Base-by-base conservation (phyloP, 2,329 filamentous ascomycete species). In the Exophiala phaeomuriformis region DNA sequence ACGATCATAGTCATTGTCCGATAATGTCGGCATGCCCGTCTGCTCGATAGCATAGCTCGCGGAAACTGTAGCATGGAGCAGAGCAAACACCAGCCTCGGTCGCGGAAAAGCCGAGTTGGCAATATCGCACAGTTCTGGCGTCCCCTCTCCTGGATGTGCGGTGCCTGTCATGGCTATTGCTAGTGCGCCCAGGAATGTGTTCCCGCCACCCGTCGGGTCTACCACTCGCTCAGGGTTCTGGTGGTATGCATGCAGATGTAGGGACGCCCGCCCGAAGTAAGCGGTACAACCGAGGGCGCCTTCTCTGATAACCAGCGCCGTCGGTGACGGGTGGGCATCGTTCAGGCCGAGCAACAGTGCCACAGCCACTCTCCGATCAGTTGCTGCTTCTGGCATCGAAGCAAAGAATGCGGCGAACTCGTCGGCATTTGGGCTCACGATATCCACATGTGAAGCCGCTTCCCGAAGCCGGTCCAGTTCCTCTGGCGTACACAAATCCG, bases 21-120 rank as follows among this genome's bases (percentile, higher is more conserved):
- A 65, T 27, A 71, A 63, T 19, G 54, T 57, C 12, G 91, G 91
- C 68, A 94, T 81, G 0, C 93, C 91, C 49, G 95, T 83, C 69
- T 98, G 93, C 71, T 98, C 90, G 64, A 98, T 95, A 10, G 88
- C 88, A 69, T 95, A 93, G 64, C 90, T 90, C 5, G 93, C 91
- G 1, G 89, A 85, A 4, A 97, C 78, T 43, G 81, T 85, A 3
- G 84, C 93, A 81, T 85, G 91, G 0, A 81, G 75, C 3, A 86
- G 83, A 3, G 89, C 90, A 63, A 88, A 83, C 56, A 84, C 81
- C 39, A 87, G 74, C 49, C 59, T 65, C 47, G 44, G 62, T 54
- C 47, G 30, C 27, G 8, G n/a, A 27, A 35, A 37, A 39, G n/a
- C 1, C 40, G 43, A 35, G 5, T 41, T 28, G 5, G 33, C 33